These are phyloP conservation scores for Pestalotiopsis sp. DNA, from an alignment of 2,329 filamentous ascomycete species.

Conservation along the genomic window DNA sequence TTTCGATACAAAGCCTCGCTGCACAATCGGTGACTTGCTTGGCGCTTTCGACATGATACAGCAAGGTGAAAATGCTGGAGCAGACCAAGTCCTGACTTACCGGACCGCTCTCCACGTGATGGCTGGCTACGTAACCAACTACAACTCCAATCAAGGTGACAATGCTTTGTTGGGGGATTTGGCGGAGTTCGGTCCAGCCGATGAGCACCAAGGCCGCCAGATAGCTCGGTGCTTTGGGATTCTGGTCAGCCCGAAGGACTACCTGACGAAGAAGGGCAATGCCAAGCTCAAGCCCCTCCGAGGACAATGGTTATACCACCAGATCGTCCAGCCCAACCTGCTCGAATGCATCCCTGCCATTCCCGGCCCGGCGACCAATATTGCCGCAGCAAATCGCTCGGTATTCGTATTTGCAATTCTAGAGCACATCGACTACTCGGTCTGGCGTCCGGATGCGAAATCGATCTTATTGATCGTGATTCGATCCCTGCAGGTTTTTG, in stretches of 20 bases:
- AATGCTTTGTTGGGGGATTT: constrained; percentile 24
- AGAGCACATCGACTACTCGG: constrained; percentile 48
- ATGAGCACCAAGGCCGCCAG: constrained; percentile 23
- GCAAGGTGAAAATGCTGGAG: not conserved
- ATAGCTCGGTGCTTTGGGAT: constrained; percentile 28
- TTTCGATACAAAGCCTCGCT: not conserved
- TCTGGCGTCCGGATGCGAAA: constrained; percentile 54
- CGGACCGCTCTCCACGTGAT: constrained; percentile 29
- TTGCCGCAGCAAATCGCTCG: constrained; percentile 41
- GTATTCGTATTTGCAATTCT: constrained; percentile 51
- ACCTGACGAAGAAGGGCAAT: constrained; percentile 26
- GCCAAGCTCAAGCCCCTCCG: constrained; percentile 25
- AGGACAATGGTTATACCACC: constrained; percentile 29
- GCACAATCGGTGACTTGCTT: too few species aligned
- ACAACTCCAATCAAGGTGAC: constrained; percentile 14
- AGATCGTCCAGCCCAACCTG: constrained; percentile 35
- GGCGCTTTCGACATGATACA: not conserved
- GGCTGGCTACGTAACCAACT: constrained; percentile 31
- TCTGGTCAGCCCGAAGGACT: constrained; percentile 28
- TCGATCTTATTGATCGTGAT: constrained; percentile 52
- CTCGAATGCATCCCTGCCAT: constrained; percentile 39
- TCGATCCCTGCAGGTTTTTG: constrained; percentile 43
- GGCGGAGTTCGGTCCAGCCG: constrained; percentile 16
- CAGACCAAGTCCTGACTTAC: not conserved
- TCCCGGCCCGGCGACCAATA: constrained; percentile 15